Evolutionary conservation across 2,329 filamentous ascomycete species (phyloP), one percentile per base, ranked within the genome.

Genomic region (Neonectria ditissima): DNA sequence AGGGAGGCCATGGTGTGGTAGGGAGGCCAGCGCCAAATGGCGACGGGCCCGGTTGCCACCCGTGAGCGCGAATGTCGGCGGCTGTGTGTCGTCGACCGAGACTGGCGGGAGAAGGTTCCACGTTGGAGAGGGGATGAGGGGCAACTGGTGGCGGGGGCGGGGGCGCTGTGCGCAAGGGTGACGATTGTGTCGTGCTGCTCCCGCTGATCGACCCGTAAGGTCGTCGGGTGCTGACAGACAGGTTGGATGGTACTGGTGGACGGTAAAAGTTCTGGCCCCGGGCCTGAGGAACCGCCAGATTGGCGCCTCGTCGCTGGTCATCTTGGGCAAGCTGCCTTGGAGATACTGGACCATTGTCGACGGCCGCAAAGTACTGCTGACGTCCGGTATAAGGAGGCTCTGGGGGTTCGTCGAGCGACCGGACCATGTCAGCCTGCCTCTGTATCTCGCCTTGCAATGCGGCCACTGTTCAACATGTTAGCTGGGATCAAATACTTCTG

Each of bases 41-140:
- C 5, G 91, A 91, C 26, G 87, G 84, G 44, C 66, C 69, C 8
- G 84, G 84, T 66, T 89, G 90, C 89, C 92, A 95, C 39, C 91
- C 93, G 75, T 94, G 91, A 72, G 94, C 91, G 56, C 96, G 91
- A 71, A 99, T 98, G 76, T 99, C 96, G 62, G 96, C 96, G 41
- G 94, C 95, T 2, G 96, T 99, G 79, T 99, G 96, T 65, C 95
- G 89, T 67, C 95, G 90, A 47, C 89, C 87, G 50, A 97, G 84
- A 72, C 89, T 94, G 60, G 88, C 86, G 37, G 90, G 88, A 34
- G 88, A 86, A 26, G 86, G 84, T 70, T 89, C 84, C 32, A 88
- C 84, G 61, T 87, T 83, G 18, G 90, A 86, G 20, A 90, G 83
- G 34, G 89, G 89, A 74, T 92, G 92, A 32, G 89, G 87, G 34